Conservation (phyloP, 2,329 filamentous ascomycete genomes). For the Colletotrichum lini region DNA sequence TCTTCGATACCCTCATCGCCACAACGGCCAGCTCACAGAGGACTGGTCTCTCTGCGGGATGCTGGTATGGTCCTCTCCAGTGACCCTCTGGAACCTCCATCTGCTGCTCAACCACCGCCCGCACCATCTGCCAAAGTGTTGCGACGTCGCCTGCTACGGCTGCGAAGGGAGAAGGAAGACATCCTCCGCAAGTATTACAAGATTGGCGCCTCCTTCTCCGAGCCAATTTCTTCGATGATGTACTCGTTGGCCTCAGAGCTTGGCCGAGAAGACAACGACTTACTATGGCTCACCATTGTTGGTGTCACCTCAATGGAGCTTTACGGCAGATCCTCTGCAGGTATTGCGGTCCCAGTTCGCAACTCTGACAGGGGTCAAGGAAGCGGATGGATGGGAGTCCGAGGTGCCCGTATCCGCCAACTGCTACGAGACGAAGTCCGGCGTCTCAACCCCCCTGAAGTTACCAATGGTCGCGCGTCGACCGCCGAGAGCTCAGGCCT, state of each 20-base stretch:
- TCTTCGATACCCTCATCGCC: slow-evolving; percentile 77
- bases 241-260: slow-evolving; percentile 96
- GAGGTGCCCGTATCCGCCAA: slow-evolving; percentile 87
- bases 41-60: slow-evolving; percentile 70
- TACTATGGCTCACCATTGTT: slow-evolving; percentile 95
- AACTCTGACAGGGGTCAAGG: slow-evolving; percentile 68
- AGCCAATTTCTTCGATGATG: slow-evolving; percentile 93
- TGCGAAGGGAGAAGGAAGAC: slow-evolving; percentile 83
- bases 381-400: slow-evolving; percentile 84
- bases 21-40: slow-evolving; percentile 70
- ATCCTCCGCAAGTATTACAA: slow-evolving; percentile 88
- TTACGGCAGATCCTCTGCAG: slow-evolving; percentile 87
- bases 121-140: slow-evolving; percentile 80
- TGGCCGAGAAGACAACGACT: slow-evolving; percentile 95
- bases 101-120: slow-evolving; percentile 70
- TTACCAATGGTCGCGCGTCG: slow-evolving; percentile 72
- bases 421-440: slow-evolving; percentile 93
- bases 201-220: slow-evolving; percentile 90
- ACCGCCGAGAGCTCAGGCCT: slow-evolving; percentile 81
- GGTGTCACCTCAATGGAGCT: slow-evolving; percentile 95
- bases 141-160: slow-evolving; percentile 78
- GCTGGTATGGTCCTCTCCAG: slow-evolving; percentile 63
- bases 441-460: slow-evolving; percentile 86
- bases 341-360: slow-evolving; percentile 75
- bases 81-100: slow-evolving; percentile 67